These are phyloP conservation scores for Byssothecium circinans DNA, from an alignment of 2,329 filamentous ascomycete species.

Conservation along the genomic window DNA sequence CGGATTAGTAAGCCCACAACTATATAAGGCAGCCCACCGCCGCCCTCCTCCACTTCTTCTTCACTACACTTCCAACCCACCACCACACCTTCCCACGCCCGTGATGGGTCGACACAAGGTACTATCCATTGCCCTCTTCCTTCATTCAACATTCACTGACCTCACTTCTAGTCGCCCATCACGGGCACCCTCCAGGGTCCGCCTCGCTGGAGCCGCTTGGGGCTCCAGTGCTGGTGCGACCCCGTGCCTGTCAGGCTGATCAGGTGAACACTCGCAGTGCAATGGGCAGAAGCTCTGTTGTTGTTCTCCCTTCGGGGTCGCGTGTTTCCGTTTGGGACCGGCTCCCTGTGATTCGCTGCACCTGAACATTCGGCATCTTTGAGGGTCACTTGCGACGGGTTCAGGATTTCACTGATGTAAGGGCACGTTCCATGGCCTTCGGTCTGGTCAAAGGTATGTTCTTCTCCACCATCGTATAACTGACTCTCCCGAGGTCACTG, in stretches of 20 bases:
- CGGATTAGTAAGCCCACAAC: background rate
- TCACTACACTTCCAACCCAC: background rate
- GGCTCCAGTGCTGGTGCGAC: background rate
- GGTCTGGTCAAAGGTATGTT: background rate
- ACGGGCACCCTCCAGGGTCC: background rate
- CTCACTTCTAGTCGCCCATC: background rate
- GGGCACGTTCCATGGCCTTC: background rate
- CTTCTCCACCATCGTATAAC: background rate
- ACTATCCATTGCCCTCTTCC: background rate
- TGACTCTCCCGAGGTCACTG: background rate
- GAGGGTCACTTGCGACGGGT: background rate
- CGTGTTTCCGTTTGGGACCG: background rate
- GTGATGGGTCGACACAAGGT: background rate
- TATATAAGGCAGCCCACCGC: background rate
- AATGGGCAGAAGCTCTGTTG: background rate
- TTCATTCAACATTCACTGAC: background rate
- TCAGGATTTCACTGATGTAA: background rate
- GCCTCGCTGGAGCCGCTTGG: background rate
- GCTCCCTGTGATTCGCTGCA: background rate
- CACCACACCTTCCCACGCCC: background rate
- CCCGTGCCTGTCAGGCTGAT: background rate
- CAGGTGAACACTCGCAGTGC: background rate
- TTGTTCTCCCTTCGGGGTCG: background rate
- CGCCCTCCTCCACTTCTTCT: background rate
- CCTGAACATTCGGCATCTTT: background rate